A percentile compares a stretch with the other conserved stretches of the same genome.
phyloP scores from a whole-genome alignment of 2,329 filamentous ascomycete genomes.

The Leptographium galeiforme region DNA sequence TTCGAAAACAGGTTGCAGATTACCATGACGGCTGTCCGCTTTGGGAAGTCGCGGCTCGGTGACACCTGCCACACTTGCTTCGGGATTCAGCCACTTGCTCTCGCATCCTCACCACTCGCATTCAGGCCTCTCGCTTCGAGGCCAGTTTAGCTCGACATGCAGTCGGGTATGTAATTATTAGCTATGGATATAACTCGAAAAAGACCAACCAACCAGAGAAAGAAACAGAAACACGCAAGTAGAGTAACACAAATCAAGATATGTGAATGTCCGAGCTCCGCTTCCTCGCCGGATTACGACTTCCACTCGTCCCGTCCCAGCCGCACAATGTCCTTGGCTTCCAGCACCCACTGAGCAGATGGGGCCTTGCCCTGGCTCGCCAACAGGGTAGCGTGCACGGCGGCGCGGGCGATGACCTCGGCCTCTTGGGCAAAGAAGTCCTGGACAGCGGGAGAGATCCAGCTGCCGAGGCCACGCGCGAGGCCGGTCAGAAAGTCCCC shows the following conservation, averaged over 20 bases:
- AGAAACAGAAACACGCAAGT: too few relatives aligned
- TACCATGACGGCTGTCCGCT: not conserved
- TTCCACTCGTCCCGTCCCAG: conserved; percentile 49
- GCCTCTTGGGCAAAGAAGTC: conserved; percentile 63
- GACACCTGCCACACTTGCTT: not conserved
- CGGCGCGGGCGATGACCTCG: conserved; percentile 56
- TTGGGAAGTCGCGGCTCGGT: not conserved
- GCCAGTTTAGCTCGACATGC: too few relatives aligned
- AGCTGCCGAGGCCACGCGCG: conserved; percentile 38
- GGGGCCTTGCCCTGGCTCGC: conserved; percentile 46
- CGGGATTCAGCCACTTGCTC: too few relatives aligned
- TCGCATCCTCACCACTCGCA: too few relatives aligned
- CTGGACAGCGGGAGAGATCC: conserved; percentile 38
- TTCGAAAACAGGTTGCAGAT: not conserved
- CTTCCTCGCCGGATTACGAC: not conserved
- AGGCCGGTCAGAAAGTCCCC: conserved; percentile 45
- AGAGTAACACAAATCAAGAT: too few relatives aligned
- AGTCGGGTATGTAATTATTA: too few relatives aligned
- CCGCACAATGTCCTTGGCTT: conserved; percentile 48
- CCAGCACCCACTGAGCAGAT: conserved; percentile 47
- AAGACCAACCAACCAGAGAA: too few relatives aligned
- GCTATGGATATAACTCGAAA: too few relatives aligned
- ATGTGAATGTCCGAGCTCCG: too few relatives aligned
- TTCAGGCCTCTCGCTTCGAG: too few relatives aligned
- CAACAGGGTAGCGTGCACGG: conserved; percentile 44